Percentiles rank a stretch among this genome's conserved stretches.
These are phyloP conservation scores for Heterobasidion annosum DNA, from an alignment of 1,284 basidiomycete species.

Conservation along the genomic window DNA sequence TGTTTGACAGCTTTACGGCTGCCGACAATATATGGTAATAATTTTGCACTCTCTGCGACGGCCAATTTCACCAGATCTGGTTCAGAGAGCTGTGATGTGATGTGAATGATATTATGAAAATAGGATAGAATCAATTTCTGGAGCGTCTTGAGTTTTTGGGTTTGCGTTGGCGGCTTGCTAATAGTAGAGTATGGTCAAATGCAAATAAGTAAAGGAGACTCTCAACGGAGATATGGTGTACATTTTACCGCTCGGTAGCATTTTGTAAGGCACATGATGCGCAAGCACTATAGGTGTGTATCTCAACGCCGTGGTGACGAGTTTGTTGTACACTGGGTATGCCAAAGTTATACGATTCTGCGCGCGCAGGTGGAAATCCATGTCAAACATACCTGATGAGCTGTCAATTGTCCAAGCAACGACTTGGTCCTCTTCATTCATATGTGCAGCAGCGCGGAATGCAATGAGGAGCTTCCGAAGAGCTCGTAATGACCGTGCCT, in stretches of 20 bases:
- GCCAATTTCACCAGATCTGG: conserved; percentile 64
- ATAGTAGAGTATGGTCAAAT: conserved; percentile 3
- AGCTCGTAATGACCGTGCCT: conserved; percentile 84
- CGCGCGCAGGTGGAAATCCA: neutral
- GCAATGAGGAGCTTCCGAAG: conserved; percentile 82
- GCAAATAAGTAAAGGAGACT: neutral
- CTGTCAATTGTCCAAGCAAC: conserved; percentile 79
- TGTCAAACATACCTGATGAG: conserved; percentile 44
- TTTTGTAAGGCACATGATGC: conserved; percentile 86
- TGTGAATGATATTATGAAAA: conserved; percentile 77
- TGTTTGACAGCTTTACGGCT: conserved; percentile 78
- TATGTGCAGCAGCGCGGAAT: conserved; percentile 82
- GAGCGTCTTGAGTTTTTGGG: conserved; percentile 67
- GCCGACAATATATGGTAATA: conserved; percentile 79
- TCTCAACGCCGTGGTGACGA: conserved; percentile 80
- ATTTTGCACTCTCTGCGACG: conserved; percentile 75
- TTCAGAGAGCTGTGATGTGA: conserved; percentile 73
- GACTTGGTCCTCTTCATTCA: conserved; percentile 79
- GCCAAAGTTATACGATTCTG: neutral
- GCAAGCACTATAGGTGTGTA: conserved; percentile 88
- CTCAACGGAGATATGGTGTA: conserved; percentile 27
- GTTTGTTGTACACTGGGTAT: conserved; percentile 80
- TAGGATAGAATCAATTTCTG: conserved; percentile 87
- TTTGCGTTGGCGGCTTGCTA: conserved; percentile 74
- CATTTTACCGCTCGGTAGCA: conserved; percentile 77